These are phyloP conservation scores for Mrakia frigida DNA, from an alignment of 768 basidiomycete genomes.

Conservation along the genomic window DNA sequence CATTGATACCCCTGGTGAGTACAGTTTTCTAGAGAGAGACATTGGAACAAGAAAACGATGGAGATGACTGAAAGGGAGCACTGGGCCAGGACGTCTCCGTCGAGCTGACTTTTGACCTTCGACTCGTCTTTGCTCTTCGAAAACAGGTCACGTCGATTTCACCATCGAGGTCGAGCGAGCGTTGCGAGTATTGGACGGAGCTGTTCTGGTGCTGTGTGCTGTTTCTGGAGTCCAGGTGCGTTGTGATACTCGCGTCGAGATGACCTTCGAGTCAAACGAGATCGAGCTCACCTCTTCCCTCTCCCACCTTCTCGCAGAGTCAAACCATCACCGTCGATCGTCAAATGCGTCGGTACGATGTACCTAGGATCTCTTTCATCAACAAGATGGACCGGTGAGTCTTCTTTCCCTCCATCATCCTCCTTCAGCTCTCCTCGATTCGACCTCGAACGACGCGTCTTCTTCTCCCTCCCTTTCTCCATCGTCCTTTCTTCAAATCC, in stretches of 20 bases:
- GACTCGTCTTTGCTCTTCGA: not conserved
- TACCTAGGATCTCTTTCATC: slow-evolving; percentile 91
- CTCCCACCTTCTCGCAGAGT: slow-evolving; percentile 51
- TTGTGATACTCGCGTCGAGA: slow-evolving; percentile 16
- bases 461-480: not conserved
- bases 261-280: not conserved
- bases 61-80: too few relatives aligned
- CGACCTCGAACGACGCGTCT: too few relatives aligned
- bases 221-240: slow-evolving; percentile 89
- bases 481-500: not conserved
- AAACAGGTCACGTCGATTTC: slow-evolving; percentile 98
- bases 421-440: too few relatives aligned
- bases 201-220: slow-evolving; percentile 90
- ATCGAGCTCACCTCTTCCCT: not conserved
- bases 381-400: slow-evolving; percentile 94
- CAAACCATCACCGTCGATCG: slow-evolving; percentile 99
- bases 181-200: slow-evolving; percentile 90
- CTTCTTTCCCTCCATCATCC: slow-evolving; percentile 21
- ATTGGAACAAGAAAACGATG: too few relatives aligned
- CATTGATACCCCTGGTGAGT: slow-evolving; percentile 89
- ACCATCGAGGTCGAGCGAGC: slow-evolving; percentile 99
- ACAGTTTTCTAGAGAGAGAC: not conserved
- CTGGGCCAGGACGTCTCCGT: too few relatives aligned
- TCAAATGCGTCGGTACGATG: slow-evolving; percentile 95
- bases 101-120: slow-evolving; percentile 10